A percentile compares a stretch with the other conserved stretches of the same genome.
Conservation (phyloP, 2,329 filamentous ascomycete species). For the Colletotrichum sublineola region DNA sequence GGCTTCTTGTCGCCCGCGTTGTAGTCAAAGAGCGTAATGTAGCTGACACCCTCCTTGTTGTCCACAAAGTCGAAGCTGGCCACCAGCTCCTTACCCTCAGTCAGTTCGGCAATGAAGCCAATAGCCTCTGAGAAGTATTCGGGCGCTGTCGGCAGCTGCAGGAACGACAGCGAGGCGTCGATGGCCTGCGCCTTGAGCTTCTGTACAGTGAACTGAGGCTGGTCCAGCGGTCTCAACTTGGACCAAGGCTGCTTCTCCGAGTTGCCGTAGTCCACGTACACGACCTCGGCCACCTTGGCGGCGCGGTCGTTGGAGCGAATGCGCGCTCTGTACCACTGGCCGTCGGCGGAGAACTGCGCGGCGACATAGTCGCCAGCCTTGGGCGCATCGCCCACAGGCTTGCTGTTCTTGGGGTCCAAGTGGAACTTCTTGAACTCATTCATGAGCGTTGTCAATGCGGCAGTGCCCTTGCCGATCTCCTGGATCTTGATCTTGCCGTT, state of each 20-base stretch:
- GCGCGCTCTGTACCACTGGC: conserved; percentile 93
- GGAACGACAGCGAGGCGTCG: conserved; percentile 88
- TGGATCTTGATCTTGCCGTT: conserved; percentile 91
- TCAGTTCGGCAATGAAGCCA: conserved; percentile 79
- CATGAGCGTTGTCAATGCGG: conserved; percentile 89
- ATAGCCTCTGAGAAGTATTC: conserved; percentile 90
- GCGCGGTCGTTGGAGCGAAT: conserved; percentile 94
- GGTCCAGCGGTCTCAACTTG: conserved; percentile 82
- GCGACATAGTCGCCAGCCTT: conserved; percentile 94
- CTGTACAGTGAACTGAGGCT: conserved; percentile 82
- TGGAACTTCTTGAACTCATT: conserved; percentile 92
- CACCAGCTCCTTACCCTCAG: conserved; percentile 82
- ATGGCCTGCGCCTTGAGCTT: conserved; percentile 89
- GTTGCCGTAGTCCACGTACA: conserved; percentile 98
- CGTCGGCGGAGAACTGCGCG: conserved; percentile 89
- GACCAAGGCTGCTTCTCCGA: conserved; percentile 89
- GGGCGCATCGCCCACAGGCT: conserved; percentile 79
- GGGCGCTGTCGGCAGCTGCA: conserved; percentile 85
- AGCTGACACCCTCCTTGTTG: conserved; percentile 81
- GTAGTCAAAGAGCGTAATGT: conserved; percentile 90
- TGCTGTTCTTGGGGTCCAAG: conserved; percentile 83
- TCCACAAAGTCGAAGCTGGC: conserved; percentile 91
- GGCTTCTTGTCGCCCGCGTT: conserved; percentile 67
- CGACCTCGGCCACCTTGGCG: conserved; percentile 87
- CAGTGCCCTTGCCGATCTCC: conserved; percentile 87